A percentile compares a stretch with the other conserved stretches of the same genome.
These are phyloP conservation scores for Thielaviopsis musarum DNA, from an alignment of 2,329 filamentous ascomycete species.

Conservation along the genomic window DNA sequence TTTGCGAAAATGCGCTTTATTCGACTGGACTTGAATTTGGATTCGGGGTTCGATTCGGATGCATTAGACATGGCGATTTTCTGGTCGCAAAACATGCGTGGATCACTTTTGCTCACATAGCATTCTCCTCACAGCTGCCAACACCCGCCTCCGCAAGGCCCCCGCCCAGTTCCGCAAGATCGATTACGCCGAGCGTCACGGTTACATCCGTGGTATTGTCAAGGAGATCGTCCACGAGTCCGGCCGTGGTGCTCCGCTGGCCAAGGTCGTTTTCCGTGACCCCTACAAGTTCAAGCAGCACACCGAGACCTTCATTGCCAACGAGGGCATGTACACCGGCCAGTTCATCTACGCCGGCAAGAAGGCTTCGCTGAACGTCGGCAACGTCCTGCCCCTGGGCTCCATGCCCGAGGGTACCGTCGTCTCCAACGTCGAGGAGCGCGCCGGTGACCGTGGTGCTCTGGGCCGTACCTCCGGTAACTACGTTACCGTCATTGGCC, in stretches of 20 bases:
- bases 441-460: slow-evolving; percentile 88
- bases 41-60: neutral
- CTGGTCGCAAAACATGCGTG: neutral
- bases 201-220: slow-evolving; percentile 92
- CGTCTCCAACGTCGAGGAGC: slow-evolving; percentile 98
- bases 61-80: neutral
- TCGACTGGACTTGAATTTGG: neutral
- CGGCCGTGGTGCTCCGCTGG: slow-evolving; percentile 93
- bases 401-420: slow-evolving; percentile 98
- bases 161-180: slow-evolving; percentile 81
- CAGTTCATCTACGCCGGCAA: slow-evolving; percentile 99
- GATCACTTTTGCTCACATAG: slow-evolving; percentile 14
- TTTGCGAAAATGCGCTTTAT: neutral
- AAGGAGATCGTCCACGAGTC: slow-evolving; percentile 99
- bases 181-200: slow-evolving; percentile 94
- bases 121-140: slow-evolving; percentile 37
- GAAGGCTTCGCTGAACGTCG: slow-evolving; percentile 91
- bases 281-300: slow-evolving; percentile 96
- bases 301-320: slow-evolving; percentile 99
- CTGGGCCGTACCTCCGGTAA: slow-evolving; percentile 96
- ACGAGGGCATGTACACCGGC: slow-evolving; percentile 99
- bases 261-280: slow-evolving; percentile 91
- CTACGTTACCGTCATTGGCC: slow-evolving; percentile 95
- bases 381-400: slow-evolving; percentile 89
- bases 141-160: slow-evolving; percentile 81